A percentile compares a stretch with the other conserved stretches of the same genome.
These are phyloP conservation scores for Diplotaxis tenuifolia DNA, from an alignment of 345 rosid genomes.

Conservation along the genomic window DNA sequence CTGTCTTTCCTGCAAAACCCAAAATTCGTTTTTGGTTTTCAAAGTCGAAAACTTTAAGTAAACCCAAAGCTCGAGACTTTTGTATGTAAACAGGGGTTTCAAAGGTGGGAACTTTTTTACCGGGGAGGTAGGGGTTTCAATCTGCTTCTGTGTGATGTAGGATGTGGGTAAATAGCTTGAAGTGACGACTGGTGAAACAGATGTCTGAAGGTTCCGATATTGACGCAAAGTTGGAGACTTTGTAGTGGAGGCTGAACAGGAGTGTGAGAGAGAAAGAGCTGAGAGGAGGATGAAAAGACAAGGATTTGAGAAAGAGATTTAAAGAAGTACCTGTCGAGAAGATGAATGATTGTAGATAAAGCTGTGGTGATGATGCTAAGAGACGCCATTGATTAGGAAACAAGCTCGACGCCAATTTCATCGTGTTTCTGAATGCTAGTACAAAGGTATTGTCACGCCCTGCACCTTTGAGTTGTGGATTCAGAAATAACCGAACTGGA, in stretches of 20 bases:
- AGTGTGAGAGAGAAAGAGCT: background rate
- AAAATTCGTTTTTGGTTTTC: background rate
- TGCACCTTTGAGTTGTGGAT: background rate
- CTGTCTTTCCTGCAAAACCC: conserved; percentile 47
- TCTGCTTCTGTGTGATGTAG: conserved; percentile 36
- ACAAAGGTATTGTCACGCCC: background rate
- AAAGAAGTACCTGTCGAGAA: conserved; percentile 19
- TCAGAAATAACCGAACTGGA: background rate
- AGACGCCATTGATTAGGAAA: conserved; percentile 39
- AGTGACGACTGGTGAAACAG: conserved; percentile 44
- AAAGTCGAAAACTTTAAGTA: conserved; percentile 5
- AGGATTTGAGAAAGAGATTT: background rate
- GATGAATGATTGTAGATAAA: conserved; percentile 25
- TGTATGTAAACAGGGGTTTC: background rate
- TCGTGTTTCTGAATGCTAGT: background rate
- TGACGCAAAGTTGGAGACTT: conserved; percentile 45
- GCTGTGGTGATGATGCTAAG: conserved; percentile 25
- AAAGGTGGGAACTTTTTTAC: conserved; percentile 16
- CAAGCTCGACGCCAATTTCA: conserved; percentile 37
- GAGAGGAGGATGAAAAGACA: background rate
- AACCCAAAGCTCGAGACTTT: conserved; percentile 12
- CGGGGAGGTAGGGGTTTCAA: conserved; percentile 29
- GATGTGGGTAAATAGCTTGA: conserved; percentile 63
- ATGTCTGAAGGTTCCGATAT: conserved; percentile 54
- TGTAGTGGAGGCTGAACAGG: conserved; percentile 15